phyloP scores from a whole-genome alignment of 2,329 filamentous ascomycete genomes.

The Trichophyton verrucosum region DNA sequence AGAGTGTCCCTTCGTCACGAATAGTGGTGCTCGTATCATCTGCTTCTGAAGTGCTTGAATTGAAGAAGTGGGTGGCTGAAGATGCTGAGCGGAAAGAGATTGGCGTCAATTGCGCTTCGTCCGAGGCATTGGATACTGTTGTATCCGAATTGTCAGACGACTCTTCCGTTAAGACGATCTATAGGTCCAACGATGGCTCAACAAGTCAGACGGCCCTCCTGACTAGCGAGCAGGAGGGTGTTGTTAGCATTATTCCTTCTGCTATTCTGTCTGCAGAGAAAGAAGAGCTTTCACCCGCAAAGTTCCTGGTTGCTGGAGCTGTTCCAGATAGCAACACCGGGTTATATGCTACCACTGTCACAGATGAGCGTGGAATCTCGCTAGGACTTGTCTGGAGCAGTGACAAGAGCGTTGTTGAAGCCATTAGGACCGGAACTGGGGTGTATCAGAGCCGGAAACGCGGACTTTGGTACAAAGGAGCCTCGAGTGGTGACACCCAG shows the following conservation, averaged over 20 bases:
- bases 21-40: constrained; percentile 43
- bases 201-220: constrained; percentile 38
- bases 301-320: constrained; percentile 61
- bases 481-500: constrained; percentile 86
- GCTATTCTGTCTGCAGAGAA: constrained; percentile 55
- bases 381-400: constrained; percentile 92
- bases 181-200: constrained; percentile 25
- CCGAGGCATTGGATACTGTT: constrained; percentile 20
- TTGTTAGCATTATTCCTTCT: constrained; percentile 64
- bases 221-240: constrained; percentile 36
- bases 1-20: constrained; percentile 42
- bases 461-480: constrained; percentile 92
- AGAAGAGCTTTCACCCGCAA: constrained; percentile 50
- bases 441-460: constrained; percentile 96
- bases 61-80: constrained; percentile 31
- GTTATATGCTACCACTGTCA: constrained; percentile 79
- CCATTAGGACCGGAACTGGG: constrained; percentile 64
- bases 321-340: constrained; percentile 72
- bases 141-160: constrained; percentile 26
- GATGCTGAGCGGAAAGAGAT: constrained; percentile 26
- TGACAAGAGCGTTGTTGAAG: constrained; percentile 76
- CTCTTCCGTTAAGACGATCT: constrained; percentile 27
- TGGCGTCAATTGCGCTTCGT: constrained; percentile 20
- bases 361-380: constrained; percentile 71
- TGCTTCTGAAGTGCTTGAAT: constrained; percentile 25